Evolutionary conservation across 495 filamentous ascomycete species (phyloP).

Genomic region (Lophium mytilinum): DNA sequence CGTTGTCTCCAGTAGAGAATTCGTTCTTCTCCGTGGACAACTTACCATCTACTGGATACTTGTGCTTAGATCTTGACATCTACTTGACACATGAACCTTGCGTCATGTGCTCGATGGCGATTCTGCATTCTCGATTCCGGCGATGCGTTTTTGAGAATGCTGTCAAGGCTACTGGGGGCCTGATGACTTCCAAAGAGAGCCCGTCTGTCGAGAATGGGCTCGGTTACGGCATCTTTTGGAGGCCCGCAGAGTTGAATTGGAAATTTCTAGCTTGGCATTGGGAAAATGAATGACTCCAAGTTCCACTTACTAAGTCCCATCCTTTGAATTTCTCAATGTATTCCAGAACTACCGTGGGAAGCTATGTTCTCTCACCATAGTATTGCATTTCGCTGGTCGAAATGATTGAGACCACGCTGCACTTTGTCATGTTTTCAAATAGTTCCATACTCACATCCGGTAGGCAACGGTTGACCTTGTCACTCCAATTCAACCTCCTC

Average conservation of each 20-base stretch:
- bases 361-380: no score
- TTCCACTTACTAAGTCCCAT: no score
- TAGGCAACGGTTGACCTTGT: no score
- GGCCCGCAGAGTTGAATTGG: slow-evolving; percentile 84
- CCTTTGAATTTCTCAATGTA: no score
- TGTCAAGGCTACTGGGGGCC: slow-evolving; percentile 53
- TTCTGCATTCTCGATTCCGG: slow-evolving; percentile 83
- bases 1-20: slow-evolving; percentile 31
- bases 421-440: no score
- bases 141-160: slow-evolving; percentile 66
- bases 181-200: slow-evolving; percentile 38
- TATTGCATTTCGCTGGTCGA: no score
- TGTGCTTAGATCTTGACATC: slow-evolving; percentile 84
- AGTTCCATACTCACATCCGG: no score
- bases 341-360: no score
- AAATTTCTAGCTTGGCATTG: slow-evolving; percentile 77
- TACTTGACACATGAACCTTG: slow-evolving; percentile 94
- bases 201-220: slow-evolving; percentile 30
- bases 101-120: slow-evolving; percentile 91
- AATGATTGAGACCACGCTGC: no score
- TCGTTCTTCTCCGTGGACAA: slow-evolving; percentile 34
- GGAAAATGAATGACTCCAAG: slow-evolving; percentile 14
- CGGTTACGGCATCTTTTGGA: slow-evolving; percentile 83
- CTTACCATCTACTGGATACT: slow-evolving; percentile 65
- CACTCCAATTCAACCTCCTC: no score